Base-by-base conservation (phyloP, 1,139 yeast genomes). In the Diutina ranongensis region DNA sequence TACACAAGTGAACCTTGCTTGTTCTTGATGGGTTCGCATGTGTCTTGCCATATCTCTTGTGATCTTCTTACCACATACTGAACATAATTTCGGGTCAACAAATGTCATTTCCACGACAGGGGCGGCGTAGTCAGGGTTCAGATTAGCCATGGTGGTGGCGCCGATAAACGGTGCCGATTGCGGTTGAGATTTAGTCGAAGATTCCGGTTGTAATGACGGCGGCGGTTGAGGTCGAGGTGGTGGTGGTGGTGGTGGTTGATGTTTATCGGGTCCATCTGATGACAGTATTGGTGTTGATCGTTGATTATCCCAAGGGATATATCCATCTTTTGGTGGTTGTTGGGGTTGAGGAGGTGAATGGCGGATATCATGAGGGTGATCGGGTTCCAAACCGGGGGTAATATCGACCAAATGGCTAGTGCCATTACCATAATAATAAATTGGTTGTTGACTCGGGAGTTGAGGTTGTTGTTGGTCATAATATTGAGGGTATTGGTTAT, bases 41-140 rank as follows among this genome's bases (percentile, higher is more conserved):
- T 80, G 87, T 44, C 87, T 63, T 1, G 81, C 70, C 68, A 80
- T 68, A 57, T 80, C 87, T 49, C 87, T 64, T 15, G 76, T 67
- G 48, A 80, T 77, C 47, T 67, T 60, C 52, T 75, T 76, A 19
- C 75, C 72, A 59, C 87, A 80, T n/a, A 76, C 62, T 2, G 63
- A 65, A 56, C 86, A 80, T 18, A 51, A 48, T 45, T 54, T 57
- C 48, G 52, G 54, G 49, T 58, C 61, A 13, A 57, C 60, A 46
- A 57, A 57, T 51, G 54, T 47, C 53, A 55, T 48, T 18, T 63
- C 66, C 31, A 38, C 42, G 4, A 38, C 4, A 4, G 42, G 42
- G 10, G 42, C 42, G 18, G 9, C 33, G 20, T 5, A 38, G 12
- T 25, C 42, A 7, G 42, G 32, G n/a, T 38, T 38, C 42, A 38